Evolutionary conservation across 352 stramenopile species (phyloP).

Genomic region (Saprolegnia diclina): DNA sequence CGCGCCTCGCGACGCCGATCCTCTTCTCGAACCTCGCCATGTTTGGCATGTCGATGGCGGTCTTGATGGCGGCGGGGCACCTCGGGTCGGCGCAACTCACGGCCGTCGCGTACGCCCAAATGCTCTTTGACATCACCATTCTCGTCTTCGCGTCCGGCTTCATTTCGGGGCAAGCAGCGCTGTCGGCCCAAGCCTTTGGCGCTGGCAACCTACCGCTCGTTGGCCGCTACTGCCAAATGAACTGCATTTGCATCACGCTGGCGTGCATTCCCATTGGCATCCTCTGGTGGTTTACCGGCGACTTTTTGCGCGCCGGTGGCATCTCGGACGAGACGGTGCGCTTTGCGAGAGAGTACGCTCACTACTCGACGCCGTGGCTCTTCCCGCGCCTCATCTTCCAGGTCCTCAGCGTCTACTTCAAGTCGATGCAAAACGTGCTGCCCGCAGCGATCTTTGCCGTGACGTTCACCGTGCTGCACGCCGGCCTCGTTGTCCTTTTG

Average conservation of each 20-base stretch:
- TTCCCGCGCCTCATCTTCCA: constrained; percentile 75
- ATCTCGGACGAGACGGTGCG: constrained; percentile 1
- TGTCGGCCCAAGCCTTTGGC: constrained; percentile 80
- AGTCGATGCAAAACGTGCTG: constrained; percentile 70
- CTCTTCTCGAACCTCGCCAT: constrained; percentile 68
- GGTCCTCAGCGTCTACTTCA: constrained; percentile 71
- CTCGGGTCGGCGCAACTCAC: constrained; percentile 68
- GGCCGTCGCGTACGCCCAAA: constrained; percentile 66
- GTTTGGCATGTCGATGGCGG: constrained; percentile 70
- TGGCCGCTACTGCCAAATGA: constrained; percentile 55
- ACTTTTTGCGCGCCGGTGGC: not conserved
- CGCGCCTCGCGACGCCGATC: constrained; percentile 52
- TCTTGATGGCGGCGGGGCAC: constrained; percentile 74
- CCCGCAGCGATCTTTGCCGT: constrained; percentile 58
- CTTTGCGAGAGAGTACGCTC: constrained; percentile 51
- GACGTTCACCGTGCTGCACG: constrained; percentile 49
- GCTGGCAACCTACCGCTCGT: constrained; percentile 71
- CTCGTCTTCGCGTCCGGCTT: constrained; percentile 77
- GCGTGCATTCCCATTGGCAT: constrained; percentile 54
- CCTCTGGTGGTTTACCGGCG: constrained; percentile 51
- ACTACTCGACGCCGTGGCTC: constrained; percentile 59
- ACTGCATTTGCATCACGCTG: constrained; percentile 48
- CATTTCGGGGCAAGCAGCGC: constrained; percentile 68
- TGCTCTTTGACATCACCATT: constrained; percentile 69
- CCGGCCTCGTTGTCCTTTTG: constrained; percentile 47